Percentiles rank a stretch among this genome's conserved stretches.
Conservation (phyloP, 2,329 filamentous ascomycete genomes). For the Fusarium coffeatum region DNA sequence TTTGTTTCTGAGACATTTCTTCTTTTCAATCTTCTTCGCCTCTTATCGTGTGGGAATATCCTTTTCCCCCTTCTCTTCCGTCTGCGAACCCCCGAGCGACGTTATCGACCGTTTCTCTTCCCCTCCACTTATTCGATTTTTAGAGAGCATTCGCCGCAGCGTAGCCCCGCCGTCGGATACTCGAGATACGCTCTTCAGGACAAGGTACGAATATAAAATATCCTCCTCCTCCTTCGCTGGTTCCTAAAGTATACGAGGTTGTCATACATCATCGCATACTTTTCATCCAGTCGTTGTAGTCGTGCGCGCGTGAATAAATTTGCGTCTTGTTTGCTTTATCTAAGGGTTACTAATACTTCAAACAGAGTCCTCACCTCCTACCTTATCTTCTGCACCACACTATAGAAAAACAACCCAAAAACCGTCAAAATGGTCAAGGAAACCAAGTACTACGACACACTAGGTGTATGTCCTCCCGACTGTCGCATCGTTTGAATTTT, state of each 20-base stretch:
- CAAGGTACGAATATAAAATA: constrained; percentile 42
- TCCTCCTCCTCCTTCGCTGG: background rate
- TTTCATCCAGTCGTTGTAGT: background rate
- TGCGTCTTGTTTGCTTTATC: constrained; percentile 22
- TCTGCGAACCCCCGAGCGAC: constrained; percentile 11
- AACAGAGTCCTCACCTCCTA: constrained; percentile 30
- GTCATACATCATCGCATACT: background rate
- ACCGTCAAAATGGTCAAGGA: constrained; percentile 77
- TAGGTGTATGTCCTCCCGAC: constrained; percentile 70
- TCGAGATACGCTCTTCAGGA: constrained; percentile 43
- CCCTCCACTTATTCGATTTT: constrained; percentile 43
- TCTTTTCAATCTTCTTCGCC: constrained; percentile 3
- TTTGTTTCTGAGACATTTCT: constrained; percentile 36
- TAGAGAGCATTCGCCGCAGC: constrained; percentile 42
- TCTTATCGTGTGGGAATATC: constrained; percentile 26
- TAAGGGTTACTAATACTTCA: constrained; percentile 38
- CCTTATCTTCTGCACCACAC: constrained; percentile 15
- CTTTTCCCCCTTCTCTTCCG: background rate
- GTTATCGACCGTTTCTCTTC: constrained; percentile 5
- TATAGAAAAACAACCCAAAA: constrained; percentile 13
- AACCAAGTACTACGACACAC: constrained; percentile 80
- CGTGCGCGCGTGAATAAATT: constrained; percentile 14
- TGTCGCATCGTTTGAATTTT: background rate
- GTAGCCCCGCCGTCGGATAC: constrained; percentile 45
- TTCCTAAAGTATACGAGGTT: background rate